Evolutionary conservation across 768 basidiomycete genomes (phyloP), one percentile per base, ranked within the genome.

Genomic region (Rhodosporidiobolus odoratus): DNA sequence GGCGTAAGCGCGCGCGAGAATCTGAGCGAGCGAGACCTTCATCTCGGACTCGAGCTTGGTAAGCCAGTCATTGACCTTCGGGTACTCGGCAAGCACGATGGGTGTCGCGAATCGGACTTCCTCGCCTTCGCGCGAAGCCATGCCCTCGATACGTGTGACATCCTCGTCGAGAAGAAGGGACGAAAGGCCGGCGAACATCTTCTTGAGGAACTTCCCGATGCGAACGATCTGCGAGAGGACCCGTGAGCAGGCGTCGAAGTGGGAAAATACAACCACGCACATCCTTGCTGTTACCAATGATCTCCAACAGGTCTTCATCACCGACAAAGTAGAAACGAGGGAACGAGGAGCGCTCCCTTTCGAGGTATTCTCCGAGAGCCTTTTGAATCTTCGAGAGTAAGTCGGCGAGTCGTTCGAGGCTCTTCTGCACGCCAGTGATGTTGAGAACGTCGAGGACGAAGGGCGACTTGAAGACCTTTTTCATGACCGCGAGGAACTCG

Each of bases 261-360:
- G 45, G 4, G 27, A 5, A 21, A 4, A 6, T 2, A 23, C 30
- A 25, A n/a, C 12, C 10, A 60, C 73, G 25, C 56, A 71, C 69
- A 78, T 98, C 94, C 80, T 97, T 99, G 85, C 92, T 96, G 82
- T 99, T 99, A 73, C 96, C 96, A 73, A 99, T 98, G 76, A 99
- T 99, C 80, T 99, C 96, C 72, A 99, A 84, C 70, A 99, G 82
- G 79, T 99, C 96, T 78, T 99, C 96, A 80, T 99, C 96, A 76
- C 96, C 96, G 62, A 99, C 93, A 77, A 99, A 99, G 82, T 99
- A 99, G 83, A 99, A 99, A 13, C 96, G 90, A 77, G 96, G 96
- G 86, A 99, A 99, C 0, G 92, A 92, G 7, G 95, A 88, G 65
- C 96, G 88, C 78, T 99, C 96, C 63, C 96, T 88, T 78, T 99